A percentile compares a stretch with the other conserved stretches of the same genome.
Evolutionary conservation across 148 eudicot species (phyloP).

Genomic region (Arbutus unedo): DNA sequence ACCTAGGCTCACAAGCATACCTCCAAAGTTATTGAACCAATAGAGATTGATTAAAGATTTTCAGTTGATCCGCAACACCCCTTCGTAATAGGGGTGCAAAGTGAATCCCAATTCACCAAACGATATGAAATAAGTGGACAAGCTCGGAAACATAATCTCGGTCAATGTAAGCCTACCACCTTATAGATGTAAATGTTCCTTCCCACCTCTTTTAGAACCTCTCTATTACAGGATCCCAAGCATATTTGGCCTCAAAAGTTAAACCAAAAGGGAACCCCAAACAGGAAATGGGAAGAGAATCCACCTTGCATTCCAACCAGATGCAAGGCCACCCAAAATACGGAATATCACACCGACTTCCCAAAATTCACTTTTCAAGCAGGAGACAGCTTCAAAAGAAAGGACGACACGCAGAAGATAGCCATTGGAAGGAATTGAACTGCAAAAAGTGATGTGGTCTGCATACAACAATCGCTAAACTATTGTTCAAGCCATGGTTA

Average conservation of each 20-base stretch:
- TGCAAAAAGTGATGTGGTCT: not conserved
- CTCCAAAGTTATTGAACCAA: not conserved
- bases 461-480: not conserved
- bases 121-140: not conserved
- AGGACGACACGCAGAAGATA: not conserved
- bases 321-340: not conserved
- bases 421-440: not conserved
- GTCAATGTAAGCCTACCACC: not conserved
- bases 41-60: not conserved
- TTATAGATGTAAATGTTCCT: not conserved
- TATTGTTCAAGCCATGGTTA: too few relatives aligned
- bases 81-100: too few relatives aligned
- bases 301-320: not conserved
- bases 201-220: not conserved
- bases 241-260: not conserved
- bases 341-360: not conserved
- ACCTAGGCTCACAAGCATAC: not conserved
- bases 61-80: too few relatives aligned
- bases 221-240: not conserved
- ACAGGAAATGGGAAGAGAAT: too few relatives aligned
- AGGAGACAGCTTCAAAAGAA: not conserved
- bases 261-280: not conserved
- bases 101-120: too few relatives aligned
- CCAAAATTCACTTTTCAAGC: not conserved
- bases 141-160: not conserved